phyloP scores from a whole-genome alignment of 1,284 basidiomycete genomes.

The Mycena sp. region DNA sequence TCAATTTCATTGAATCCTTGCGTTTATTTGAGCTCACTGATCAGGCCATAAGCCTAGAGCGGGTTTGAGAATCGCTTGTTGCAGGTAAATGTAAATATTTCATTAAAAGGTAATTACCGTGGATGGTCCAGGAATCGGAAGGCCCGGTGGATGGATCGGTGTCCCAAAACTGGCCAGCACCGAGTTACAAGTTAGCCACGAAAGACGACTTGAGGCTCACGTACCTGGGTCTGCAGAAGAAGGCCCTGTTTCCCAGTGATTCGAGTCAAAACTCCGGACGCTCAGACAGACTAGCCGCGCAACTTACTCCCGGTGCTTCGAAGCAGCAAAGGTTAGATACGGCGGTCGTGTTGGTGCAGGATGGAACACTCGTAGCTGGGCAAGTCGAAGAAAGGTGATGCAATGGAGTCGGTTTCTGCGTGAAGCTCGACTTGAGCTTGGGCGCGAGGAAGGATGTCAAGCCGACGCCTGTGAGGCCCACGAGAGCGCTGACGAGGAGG shows the following conservation, averaged over 20 bases:
- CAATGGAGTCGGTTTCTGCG: background rate
- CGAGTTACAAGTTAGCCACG: background rate
- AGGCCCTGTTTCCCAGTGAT: slow-evolving; percentile 23
- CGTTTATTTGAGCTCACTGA: slow-evolving; percentile 52
- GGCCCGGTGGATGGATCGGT: slow-evolving; percentile 71
- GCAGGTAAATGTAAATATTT: background rate
- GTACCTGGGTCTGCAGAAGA: slow-evolving; percentile 27
- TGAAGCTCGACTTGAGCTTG: background rate
- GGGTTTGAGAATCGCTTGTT: slow-evolving; percentile 6
- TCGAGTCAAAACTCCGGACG: no score
- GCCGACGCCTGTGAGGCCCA: background rate
- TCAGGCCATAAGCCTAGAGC: slow-evolving; percentile 73
- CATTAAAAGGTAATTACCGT: slow-evolving; percentile 55
- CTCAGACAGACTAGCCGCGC: background rate
- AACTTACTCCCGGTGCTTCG: slow-evolving; percentile 23
- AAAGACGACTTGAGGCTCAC: background rate
- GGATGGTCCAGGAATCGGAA: slow-evolving; percentile 76
- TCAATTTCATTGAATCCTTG: background rate
- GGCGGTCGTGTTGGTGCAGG: slow-evolving; percentile 15
- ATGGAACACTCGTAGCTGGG: background rate
- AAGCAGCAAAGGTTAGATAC: slow-evolving; percentile 21
- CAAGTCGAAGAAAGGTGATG: slow-evolving; percentile 13
- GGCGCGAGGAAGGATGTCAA: background rate
- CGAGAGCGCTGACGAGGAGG: slow-evolving; percentile 1
- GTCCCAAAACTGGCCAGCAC: slow-evolving; percentile 69